phyloP scores from a whole-genome alignment of 345 rosid genomes.

The Murraya koenigii region DNA sequence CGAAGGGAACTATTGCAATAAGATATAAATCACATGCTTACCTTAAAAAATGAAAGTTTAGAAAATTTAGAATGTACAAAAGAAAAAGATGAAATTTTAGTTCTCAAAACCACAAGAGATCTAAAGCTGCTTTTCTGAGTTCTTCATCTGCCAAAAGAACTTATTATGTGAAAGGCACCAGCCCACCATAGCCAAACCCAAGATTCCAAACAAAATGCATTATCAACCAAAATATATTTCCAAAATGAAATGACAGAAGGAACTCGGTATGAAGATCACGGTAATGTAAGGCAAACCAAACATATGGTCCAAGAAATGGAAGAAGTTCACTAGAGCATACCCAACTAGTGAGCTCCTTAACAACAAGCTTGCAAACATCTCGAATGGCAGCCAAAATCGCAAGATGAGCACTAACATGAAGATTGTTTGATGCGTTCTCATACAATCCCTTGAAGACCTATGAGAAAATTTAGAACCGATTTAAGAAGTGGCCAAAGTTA shows the following conservation, averaged over 20 bases:
- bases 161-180: background rate
- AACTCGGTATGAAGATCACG: background rate
- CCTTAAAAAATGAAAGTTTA: background rate
- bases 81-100: background rate
- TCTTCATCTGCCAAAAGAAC: background rate
- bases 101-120: background rate
- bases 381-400: slow-evolving; percentile 86
- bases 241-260: background rate
- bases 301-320: background rate
- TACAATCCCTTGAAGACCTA: slow-evolving; percentile 90
- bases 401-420: slow-evolving; percentile 72
- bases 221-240: background rate
- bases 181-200: background rate
- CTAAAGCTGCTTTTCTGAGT: background rate
- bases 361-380: slow-evolving; percentile 93
- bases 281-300: background rate
- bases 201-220: background rate
- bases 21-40: background rate
- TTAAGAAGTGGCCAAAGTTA: background rate
- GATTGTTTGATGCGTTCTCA: slow-evolving; percentile 76
- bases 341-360: slow-evolving; percentile 97
- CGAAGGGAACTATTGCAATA: background rate
- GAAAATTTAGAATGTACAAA: background rate
- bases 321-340: slow-evolving; percentile 41
- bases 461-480: background rate